Evolutionary conservation across 1,139 yeast genomes (phyloP).

Genomic region (Candida mesenterica): DNA sequence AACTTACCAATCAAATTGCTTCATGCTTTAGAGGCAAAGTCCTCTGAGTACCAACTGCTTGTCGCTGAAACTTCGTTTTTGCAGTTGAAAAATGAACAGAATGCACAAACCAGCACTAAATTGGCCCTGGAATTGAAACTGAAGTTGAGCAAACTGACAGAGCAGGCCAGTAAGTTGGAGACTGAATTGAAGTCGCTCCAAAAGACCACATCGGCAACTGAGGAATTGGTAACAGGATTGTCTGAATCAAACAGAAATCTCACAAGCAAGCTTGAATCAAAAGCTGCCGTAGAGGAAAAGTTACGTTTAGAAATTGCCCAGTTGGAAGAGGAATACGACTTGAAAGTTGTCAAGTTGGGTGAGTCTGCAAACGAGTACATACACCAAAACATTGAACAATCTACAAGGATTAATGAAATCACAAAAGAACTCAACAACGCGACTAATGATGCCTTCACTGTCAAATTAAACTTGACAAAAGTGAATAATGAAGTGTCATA

Average conservation of each 20-base stretch:
- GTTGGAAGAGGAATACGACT: constrained; percentile 32
- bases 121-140: constrained; percentile 14
- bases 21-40: constrained; percentile 38
- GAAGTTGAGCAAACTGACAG: constrained; percentile 8
- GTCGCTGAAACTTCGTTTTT: constrained; percentile 51
- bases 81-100: constrained; percentile 55
- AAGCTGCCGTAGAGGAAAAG: background rate
- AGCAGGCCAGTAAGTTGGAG: background rate
- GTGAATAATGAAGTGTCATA: constrained; percentile 36
- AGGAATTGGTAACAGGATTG: constrained; percentile 12
- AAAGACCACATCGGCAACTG: background rate
- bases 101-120: constrained; percentile 29
- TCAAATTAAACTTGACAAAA: constrained; percentile 44
- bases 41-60: constrained; percentile 48
- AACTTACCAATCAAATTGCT: constrained; percentile 21
- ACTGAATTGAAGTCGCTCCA: background rate
- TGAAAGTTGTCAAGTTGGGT: constrained; percentile 48
- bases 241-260: background rate
- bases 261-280: background rate
- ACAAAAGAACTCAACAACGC: constrained; percentile 37
- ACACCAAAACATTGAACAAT: constrained; percentile 47
- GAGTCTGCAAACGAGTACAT: constrained; percentile 53
- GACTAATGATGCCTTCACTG: constrained; percentile 36
- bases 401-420: constrained; percentile 36
- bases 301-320: constrained; percentile 1